Evolutionary conservation across 2,329 filamentous ascomycete genomes (phyloP), one percentile per base, ranked within the genome.

Genomic region (Fusarium austroafricanum): DNA sequence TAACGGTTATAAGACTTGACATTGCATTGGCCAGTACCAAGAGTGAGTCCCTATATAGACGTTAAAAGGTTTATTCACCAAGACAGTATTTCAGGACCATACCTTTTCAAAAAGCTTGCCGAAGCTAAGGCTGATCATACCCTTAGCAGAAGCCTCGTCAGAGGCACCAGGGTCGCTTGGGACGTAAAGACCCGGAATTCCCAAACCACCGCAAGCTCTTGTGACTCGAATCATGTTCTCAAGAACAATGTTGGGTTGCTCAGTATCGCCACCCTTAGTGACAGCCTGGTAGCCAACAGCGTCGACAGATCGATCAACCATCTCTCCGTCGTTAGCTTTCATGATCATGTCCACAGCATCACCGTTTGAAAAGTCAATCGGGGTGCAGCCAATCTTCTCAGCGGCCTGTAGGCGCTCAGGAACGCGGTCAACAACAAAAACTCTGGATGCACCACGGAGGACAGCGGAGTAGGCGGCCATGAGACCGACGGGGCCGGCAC

Each of bases 21-120:
- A 65, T 91, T 91, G 78, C 88, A 90, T 73, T 90, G 87, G 1
- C 88, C 87, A 5, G 86, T 89, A 11, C 86, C 84, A 4, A 91
- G 78, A 3, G 83, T 82, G 7, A 90, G 79, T 3, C 88, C 87
- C 85, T 88, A 17, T 26, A 1, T 8, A 2, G 10, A 15, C 3
- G 28, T 60, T 44, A 52, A 42, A 12, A 47, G 12, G 18, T 23
- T 26, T 33, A 15, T 17, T 6, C 2, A 6, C n/a, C 3, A 20
- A 35, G 15, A 21, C 1, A 9, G 2, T 10, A 10, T 2, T 3
- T 5, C 15, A 11, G 23, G 5, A 3, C 20, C 28, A 11, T 15
- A 40, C 87, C 82, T 91, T 91, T 69, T 91, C 88, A 69, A 91
- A 91, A 0, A 91, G 79, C 75, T 91, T 91, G 56, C 89, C 88